Evolutionary conservation across 179 eudicot species (phyloP), one percentile per base, ranked within the genome.

Genomic region (Beta corolliflora): DNA sequence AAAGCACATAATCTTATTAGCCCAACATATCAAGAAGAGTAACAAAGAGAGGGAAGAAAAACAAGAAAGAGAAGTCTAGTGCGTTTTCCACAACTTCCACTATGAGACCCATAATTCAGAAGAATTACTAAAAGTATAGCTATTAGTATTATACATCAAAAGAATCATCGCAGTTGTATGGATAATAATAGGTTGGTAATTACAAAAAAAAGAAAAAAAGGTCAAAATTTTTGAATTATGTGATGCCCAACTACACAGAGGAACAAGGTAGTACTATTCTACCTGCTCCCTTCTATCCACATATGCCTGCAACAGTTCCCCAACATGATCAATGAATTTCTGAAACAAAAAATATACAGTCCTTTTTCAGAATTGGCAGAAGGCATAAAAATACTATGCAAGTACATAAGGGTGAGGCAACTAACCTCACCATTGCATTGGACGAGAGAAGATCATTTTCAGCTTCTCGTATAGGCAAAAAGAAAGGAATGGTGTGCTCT

Each of bases 271-370:
- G 5, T 41, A 44, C 15, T 31, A 41, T 63, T 63, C 41, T 90
- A 95, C 99, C 98, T 96, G 99, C 83, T 96, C 97, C 86, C 97
- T 86, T 83, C 99, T 91, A 81, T 96, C 99, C 68, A 96, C 97
- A 89, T 90, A 96, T 73, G 99, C 97, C 84, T 96, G 98, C 90
- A 96, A 87, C 76, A 96, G 87, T 64, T 96, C 99, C 75, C 99
- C 99, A 23, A 94, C 87, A 78, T 92, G 93, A 81, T 96, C 99
- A 67, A 96, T 94, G 84, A 96, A 96, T 90, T 92, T 96, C 99
- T 95, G 95, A 29, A 86, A 85, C 79, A 84, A 11, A 52, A 86
- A 73, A 77, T n/a, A 70, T 77, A 82, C 13, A 80, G 77, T 52
- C 61, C 46, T 56, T 72, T 46, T 87, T 68, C 3, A 88, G 83